Evolutionary conservation across 352 stramenopile species (phyloP), one percentile per base, ranked within the genome.

Genomic region (Globisporangium carolinianum): DNA sequence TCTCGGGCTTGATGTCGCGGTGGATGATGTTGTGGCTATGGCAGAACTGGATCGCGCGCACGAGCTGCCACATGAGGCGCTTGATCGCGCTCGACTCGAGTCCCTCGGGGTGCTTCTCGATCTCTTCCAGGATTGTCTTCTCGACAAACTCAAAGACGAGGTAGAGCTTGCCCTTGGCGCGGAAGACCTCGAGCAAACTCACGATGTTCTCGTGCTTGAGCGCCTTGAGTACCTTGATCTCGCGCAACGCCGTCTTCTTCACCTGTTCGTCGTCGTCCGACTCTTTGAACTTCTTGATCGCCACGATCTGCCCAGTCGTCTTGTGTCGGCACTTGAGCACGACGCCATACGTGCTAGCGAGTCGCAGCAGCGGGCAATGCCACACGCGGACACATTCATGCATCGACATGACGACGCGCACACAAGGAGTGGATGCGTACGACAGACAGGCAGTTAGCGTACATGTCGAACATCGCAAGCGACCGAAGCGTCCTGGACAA

Each of bases 1-100:
- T 98, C 57, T 98, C 95, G 1, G 94, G 95, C 67, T 98, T 98
- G 54, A 98, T 98, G 58, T 98, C 95, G 12, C 94, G 76, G 58
- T 98, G 94, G 50, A 98, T 88, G 53, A 98, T 96, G 63, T 97
- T 97, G 76, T 98, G 96, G 48, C 86, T 81, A 63, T 98, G 94
- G 78, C 95, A 98, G 71, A 97, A 98, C 47, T 96, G 79, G 49
- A 97, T 90, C 46, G 76, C 77, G 17, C 79, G 79, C 32, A 90
- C 72, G 55, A 94, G 82, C 62, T 96, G 80, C 77, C 78, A 89
- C 83, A 91, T 92, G 57, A 95, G 72, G 12, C 73, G 72, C 50
- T 90, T 89, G 55, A 95, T 85, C 35, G 73, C 66, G 3, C 60
- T 51, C 0, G 73, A 61, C 1, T 89, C 79, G 17, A 97, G 68